Base-by-base conservation (phyloP, 192 early-diverging fungal genomes). In the Mortierella claussenii region DNA sequence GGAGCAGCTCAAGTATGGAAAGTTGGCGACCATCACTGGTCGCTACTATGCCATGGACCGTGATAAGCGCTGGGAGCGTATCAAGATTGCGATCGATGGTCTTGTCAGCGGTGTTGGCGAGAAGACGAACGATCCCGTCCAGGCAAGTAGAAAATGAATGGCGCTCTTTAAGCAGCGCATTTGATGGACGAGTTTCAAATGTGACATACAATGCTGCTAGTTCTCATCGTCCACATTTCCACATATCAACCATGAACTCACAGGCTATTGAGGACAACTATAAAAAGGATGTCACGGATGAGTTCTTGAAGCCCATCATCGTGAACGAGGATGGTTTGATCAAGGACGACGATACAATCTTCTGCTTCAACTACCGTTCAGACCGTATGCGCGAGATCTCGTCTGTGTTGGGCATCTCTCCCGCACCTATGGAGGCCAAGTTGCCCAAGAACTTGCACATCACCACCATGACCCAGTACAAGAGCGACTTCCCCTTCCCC, bases 31-130 rank as follows among this genome's bases (percentile, higher is more conserved):
- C 31, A 89, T 99, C 53, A 84, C 90, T 12, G 98, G 98, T 27
- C 91, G 98, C 49, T 99, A 99, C 90, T 99, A 98, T 79, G 97
- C 97, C 57, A 99, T 99, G 98, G 98, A 99, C 81, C 94, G 98
- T 80, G 98, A 99, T 83, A 99, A 99, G 91, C 92, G 98, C 61
- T 99, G 98, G 98, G 98, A 99, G 87, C 90, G 98, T 54, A 78
- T 98, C 50, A 89, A 97, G 87, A 81, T 96, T 37, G 98, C 98
- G 33, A 92, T 96, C 69, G 96, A 99, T 50, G 95, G 86, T 36
- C 81, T 99, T 73, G 90, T 92, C 32, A 81, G 87, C 68, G 92
- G 88, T 43, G 74, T 80, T 57, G 91, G 98, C 76, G 95, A 96
- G 73, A 88, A 89, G 79, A 61, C 82, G 20, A 52, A 60, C 40